These are phyloP conservation scores for Avicennia marina DNA, from an alignment of 257 asterid species.

Conservation along the genomic window DNA sequence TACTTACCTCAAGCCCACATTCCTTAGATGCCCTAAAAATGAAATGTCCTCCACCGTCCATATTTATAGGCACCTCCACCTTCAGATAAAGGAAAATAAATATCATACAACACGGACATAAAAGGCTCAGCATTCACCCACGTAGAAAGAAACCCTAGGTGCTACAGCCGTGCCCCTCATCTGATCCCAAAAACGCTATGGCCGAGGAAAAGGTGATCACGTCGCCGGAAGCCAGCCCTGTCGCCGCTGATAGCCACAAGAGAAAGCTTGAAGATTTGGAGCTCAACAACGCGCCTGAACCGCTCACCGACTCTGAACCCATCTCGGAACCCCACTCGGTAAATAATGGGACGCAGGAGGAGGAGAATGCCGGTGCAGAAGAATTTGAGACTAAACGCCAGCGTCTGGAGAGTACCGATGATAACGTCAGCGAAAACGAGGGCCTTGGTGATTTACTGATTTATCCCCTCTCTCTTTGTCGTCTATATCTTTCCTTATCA, in stretches of 20 bases:
- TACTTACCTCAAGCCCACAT: too few species aligned
- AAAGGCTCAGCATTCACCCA: slow-evolving; percentile 16
- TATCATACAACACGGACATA: not conserved
- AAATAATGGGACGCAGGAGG: slow-evolving; percentile 34
- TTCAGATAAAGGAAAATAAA: slow-evolving; percentile 1
- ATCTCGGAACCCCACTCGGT: slow-evolving; percentile 25
- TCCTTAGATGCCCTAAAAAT: slow-evolving; percentile 29
- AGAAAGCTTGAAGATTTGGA: slow-evolving; percentile 87
- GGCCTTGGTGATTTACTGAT: slow-evolving; percentile 31
- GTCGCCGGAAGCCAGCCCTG: slow-evolving; percentile 28
- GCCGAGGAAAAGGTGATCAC: slow-evolving; percentile 51
- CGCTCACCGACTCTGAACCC: slow-evolving; percentile 25
- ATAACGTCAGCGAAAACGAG: slow-evolving; percentile 27
- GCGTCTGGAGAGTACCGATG: slow-evolving; percentile 60
- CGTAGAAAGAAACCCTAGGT: slow-evolving; percentile 35
- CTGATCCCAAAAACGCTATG: slow-evolving; percentile 29
- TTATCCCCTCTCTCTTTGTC: not conserved
- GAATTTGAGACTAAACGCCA: slow-evolving; percentile 76
- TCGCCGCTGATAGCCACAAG: slow-evolving; percentile 56
- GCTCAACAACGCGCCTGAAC: slow-evolving; percentile 37
- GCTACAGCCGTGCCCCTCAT: slow-evolving; percentile 10
- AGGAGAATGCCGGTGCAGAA: slow-evolving; percentile 36
- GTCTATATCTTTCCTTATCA: not conserved
- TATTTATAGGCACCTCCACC: not conserved
- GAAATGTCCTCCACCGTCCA: not conserved